These are phyloP conservation scores for Populus nigra DNA, from an alignment of 345 rosid species.

Conservation along the genomic window DNA sequence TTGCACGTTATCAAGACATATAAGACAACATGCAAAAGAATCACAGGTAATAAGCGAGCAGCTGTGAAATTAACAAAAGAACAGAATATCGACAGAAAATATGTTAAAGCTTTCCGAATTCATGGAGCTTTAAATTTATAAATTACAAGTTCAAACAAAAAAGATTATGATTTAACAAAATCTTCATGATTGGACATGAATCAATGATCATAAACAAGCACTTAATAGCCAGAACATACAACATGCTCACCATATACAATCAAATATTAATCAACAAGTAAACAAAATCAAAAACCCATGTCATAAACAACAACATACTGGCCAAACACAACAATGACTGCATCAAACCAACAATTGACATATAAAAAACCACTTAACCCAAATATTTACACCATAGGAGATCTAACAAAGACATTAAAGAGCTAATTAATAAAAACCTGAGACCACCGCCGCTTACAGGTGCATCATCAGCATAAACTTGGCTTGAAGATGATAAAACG, in stretches of 20 bases:
- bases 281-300: neutral
- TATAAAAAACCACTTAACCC: no score
- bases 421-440: conserved; percentile 45
- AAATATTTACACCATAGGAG: neutral
- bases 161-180: neutral
- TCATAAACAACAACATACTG: neutral
- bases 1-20: neutral
- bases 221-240: neutral
- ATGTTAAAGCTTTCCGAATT: neutral
- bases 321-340: neutral
- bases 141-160: neutral
- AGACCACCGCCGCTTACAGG: conserved; percentile 94
- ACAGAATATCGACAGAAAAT: neutral
- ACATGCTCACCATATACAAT: neutral
- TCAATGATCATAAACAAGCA: neutral
- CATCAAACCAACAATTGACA: neutral
- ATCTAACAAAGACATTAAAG: conserved; percentile 8
- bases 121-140: neutral
- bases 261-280: neutral
- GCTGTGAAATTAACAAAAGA: conserved; percentile 3
- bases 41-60: neutral
- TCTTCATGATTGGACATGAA: neutral
- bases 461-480: conserved; percentile 66
- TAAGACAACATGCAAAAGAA: neutral
- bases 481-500: conserved; percentile 67